Evolutionary conservation across 345 rosid species (phyloP).

Genomic region (Hypericum perforatum): DNA sequence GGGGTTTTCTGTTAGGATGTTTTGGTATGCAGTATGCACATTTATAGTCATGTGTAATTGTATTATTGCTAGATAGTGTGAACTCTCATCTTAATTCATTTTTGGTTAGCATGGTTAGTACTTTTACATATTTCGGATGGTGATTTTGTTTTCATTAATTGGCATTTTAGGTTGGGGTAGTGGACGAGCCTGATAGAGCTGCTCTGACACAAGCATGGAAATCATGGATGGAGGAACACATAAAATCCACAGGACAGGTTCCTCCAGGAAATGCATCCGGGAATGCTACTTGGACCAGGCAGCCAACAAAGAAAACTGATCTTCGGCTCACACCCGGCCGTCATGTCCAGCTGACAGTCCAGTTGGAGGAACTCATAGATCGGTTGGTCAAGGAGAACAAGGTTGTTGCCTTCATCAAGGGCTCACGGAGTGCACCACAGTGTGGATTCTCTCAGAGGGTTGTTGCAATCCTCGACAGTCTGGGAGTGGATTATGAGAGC

Average conservation of each 20-base stretch:
- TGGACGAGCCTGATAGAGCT: conserved; percentile 60
- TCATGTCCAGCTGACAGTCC: conserved; percentile 64
- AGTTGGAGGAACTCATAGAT: conserved; percentile 57
- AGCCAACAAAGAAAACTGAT: conserved; percentile 55
- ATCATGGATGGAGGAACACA: conserved; percentile 93
- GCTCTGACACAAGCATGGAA: conserved; percentile 82
- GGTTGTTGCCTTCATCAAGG: conserved; percentile 89
- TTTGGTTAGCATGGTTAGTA: too few relatives aligned
- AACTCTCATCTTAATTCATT: too few relatives aligned
- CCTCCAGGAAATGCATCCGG: conserved; percentile 88
- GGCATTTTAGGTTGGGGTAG: conserved; percentile 52
- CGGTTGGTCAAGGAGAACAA: conserved; percentile 73
- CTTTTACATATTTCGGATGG: neutral
- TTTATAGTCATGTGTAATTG: too few relatives aligned
- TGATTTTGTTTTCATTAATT: conserved; percentile 1
- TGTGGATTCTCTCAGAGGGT: conserved; percentile 95
- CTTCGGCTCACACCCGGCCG: conserved; percentile 89
- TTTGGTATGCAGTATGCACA: too few relatives aligned
- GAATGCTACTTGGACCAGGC: conserved; percentile 66
- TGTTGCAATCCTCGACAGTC: conserved; percentile 62
- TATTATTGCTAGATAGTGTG: too few relatives aligned
- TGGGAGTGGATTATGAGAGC: conserved; percentile 77
- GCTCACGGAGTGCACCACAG: conserved; percentile 76
- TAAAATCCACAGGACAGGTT: conserved; percentile 63
- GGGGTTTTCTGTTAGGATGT: too few relatives aligned